Evolutionary conservation across 257 asterid species (phyloP), one percentile per base, ranked within the genome.

Genomic region (Henckelia pumila): DNA sequence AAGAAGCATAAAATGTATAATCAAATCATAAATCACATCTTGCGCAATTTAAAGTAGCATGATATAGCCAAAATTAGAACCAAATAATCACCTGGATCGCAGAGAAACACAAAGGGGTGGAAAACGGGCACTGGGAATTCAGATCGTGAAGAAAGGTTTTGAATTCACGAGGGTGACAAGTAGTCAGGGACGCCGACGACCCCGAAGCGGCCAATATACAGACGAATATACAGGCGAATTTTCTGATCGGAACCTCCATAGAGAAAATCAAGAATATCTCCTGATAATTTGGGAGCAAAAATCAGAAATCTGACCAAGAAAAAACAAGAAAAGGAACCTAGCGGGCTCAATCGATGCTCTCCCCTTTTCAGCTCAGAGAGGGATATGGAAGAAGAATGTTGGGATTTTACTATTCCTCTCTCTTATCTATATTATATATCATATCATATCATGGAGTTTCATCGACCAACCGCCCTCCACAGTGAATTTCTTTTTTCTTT

Each of bases 111-210:
- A 67, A 68, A 20, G 77, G 79, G 68, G 55, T 30, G 64, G 72
- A 19, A 35, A 66, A 61, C 40, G 85, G 85, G 73, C 85, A 84
- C 85, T 77, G 89, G 11, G 74, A 79, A 49, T 72, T 79, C 77
- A 84, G 81, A 84, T 79, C 82, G 85, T 72, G 72, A 57, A 77
- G 73, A 63, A 84, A 81, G 17, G 78, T 59, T 68, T 64, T 64
- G 79, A 66, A 73, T 71, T 73, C 73, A 62, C 59, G n/a, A 13
- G 50, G 73, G 20, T 40, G 59, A 73, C 80, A 80, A 47, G 63
- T 17, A 21, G 80, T n/a, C 5, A 1, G 30, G 25, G 80, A 10
- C 1, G 80, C 56, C 29, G 83, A 62, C 75, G 62, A 30, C 72
- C 78, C 69, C 37, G 81, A 64, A 23, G 76, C 78, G 49, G 71